phyloP scores from a whole-genome alignment of 2,329 filamentous ascomycete genomes.

The Diaporthe sp. region DNA sequence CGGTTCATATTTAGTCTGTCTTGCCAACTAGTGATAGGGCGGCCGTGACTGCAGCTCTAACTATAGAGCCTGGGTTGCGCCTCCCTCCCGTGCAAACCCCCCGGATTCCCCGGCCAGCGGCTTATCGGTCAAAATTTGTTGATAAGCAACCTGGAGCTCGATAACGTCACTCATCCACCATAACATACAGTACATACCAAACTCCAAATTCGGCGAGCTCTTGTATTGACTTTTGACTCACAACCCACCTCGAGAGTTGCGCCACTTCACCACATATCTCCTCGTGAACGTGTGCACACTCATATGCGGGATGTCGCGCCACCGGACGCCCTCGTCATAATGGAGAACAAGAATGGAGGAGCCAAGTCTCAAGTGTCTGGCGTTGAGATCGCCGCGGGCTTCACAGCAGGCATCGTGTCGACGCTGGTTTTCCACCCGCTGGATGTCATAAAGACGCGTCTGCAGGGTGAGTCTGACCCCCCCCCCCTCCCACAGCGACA shows the following conservation, averaged over 20 bases:
- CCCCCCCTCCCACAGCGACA: no score
- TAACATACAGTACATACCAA: neutral
- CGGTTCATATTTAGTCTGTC: neutral
- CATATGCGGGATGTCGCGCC: slow-evolving; percentile 15
- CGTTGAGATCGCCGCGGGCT: slow-evolving; percentile 90
- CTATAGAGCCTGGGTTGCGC: neutral
- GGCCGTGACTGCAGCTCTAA: no score
- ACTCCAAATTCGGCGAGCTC: neutral
- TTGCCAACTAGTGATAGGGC: neutral
- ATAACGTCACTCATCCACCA: slow-evolving; percentile 37
- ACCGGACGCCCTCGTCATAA: slow-evolving; percentile 20
- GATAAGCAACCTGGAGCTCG: slow-evolving; percentile 37
- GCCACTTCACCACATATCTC: slow-evolving; percentile 19
- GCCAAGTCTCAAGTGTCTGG: slow-evolving; percentile 77
- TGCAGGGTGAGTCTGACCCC: slow-evolving; percentile 76
- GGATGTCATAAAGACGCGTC: slow-evolving; percentile 95
- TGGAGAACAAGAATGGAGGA: slow-evolving; percentile 59
- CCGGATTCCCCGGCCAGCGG: slow-evolving; percentile 4
- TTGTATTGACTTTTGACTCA: neutral
- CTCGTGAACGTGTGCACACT: neutral
- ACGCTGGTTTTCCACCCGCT: slow-evolving; percentile 92
- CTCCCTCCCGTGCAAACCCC: neutral
- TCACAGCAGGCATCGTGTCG: slow-evolving; percentile 88
- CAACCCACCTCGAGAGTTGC: neutral
- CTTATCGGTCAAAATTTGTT: slow-evolving; percentile 42